phyloP scores from a whole-genome alignment of 306 rosid species.

The Adenanthera pavonina region DNA sequence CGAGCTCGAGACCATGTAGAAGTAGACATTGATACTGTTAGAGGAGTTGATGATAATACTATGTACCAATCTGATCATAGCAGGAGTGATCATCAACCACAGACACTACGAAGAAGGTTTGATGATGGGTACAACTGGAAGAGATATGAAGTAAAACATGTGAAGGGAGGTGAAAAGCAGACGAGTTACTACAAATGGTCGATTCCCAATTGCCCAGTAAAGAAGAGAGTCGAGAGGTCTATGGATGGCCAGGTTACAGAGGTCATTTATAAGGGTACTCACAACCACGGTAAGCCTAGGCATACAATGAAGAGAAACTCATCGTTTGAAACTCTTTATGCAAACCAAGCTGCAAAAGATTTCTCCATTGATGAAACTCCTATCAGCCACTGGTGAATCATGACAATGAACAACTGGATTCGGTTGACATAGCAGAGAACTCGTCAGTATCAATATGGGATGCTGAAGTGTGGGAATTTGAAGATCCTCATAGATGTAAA shows the following conservation, averaged over 20 bases:
- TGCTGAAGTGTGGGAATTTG: slow-evolving; percentile 12
- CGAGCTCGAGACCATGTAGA: not conserved
- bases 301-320: slow-evolving; percentile 55
- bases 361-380: slow-evolving; percentile 35
- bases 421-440: slow-evolving; percentile 54
- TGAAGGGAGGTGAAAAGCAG: slow-evolving; percentile 71
- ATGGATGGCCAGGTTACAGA: slow-evolving; percentile 69
- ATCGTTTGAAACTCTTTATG: slow-evolving; percentile 48
- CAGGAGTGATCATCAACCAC: slow-evolving; percentile 25
- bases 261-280: slow-evolving; percentile 74
- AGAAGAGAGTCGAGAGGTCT: slow-evolving; percentile 71
- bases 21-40: slow-evolving; percentile 8
- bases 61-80: too few relatives aligned
- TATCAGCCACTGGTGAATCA: slow-evolving; percentile 55
- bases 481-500: not conserved
- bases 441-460: slow-evolving; percentile 64
- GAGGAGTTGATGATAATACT: not conserved
- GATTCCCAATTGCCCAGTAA: slow-evolving; percentile 61
- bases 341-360: slow-evolving; percentile 47
- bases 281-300: slow-evolving; percentile 62
- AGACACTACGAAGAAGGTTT: slow-evolving; percentile 49
- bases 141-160: slow-evolving; percentile 72
- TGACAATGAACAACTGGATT: slow-evolving; percentile 53
- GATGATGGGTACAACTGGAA: slow-evolving; percentile 86
- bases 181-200: slow-evolving; percentile 80